Conservation (phyloP, 129 eudicot genomes). For the Daucus carota region DH1_v3.0 NC_030387.2:37481501-37482000, state of each 20-base stretch:
- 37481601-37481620: background rate
- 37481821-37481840: background rate
- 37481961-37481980: slow-evolving; percentile 44
- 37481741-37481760: slow-evolving; percentile 22
- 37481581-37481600: background rate
- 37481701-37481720: background rate
- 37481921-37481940: background rate
- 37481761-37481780: slow-evolving; percentile 16
- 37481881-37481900: background rate
- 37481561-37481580: background rate
- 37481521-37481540: slow-evolving; percentile 4
- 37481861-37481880: background rate
- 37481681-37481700: slow-evolving; percentile 4
- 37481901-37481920: background rate
- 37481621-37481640: slow-evolving; percentile 1
- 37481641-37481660: background rate
- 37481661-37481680: background rate
- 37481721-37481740: background rate
- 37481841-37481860: background rate
- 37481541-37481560: background rate
- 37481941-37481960: background rate
- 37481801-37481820: slow-evolving; percentile 20
- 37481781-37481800: slow-evolving; percentile 25
- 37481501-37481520: background rate
- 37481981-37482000: slow-evolving; percentile 48